Percentiles rank a stretch among this genome's conserved stretches.
Conservation (phyloP, 2,329 filamentous ascomycete genomes). For the Fragosphaeria purpurea region DNA sequence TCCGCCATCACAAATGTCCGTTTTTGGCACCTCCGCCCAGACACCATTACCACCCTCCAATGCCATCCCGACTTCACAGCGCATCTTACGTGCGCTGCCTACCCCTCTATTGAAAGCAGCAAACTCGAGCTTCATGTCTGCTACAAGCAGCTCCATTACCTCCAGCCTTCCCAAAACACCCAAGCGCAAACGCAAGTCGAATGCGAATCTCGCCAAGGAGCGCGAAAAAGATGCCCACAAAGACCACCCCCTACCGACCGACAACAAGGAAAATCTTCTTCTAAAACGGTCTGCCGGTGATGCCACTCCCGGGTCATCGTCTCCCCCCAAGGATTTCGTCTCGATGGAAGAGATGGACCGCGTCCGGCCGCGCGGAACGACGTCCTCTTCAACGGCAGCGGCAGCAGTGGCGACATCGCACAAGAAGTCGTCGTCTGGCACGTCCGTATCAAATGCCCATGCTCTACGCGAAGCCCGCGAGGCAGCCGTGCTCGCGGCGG, state of each 20-base stretch:
- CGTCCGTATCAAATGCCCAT: constrained; percentile 7
- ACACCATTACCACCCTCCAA: constrained; percentile 64
- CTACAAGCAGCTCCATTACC: constrained; percentile 77
- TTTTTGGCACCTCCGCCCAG: constrained; percentile 59
- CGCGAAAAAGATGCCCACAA: constrained; percentile 22
- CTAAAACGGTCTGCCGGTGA: constrained; percentile 12
- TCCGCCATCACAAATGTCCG: constrained; percentile 83
- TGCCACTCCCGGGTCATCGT: constrained; percentile 8
- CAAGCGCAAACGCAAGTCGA: constrained; percentile 51
- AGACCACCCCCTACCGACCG: constrained; percentile 18
- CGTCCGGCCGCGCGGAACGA: constrained; percentile 23
- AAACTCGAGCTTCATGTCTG: constrained; percentile 90
- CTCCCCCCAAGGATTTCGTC: constrained; percentile 15
- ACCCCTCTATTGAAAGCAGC: constrained; percentile 87
- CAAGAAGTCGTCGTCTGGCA: constrained; percentile 17
- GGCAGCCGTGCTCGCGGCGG: constrained; percentile 36
- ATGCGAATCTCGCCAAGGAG: constrained; percentile 26
- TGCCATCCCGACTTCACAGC: constrained; percentile 82
- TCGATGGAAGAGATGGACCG: constrained; percentile 41
- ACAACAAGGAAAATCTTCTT: constrained; percentile 42
- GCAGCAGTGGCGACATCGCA: constrained; percentile 8
- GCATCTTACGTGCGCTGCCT: constrained; percentile 79
- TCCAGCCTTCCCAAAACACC: constrained; percentile 62
- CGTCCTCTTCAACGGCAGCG: constrained; percentile 7
- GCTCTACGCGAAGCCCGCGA: constrained; percentile 13